Base-by-base conservation (phyloP, 352 stramenopile genomes). In the Globisporangium orthogonon region DNA sequence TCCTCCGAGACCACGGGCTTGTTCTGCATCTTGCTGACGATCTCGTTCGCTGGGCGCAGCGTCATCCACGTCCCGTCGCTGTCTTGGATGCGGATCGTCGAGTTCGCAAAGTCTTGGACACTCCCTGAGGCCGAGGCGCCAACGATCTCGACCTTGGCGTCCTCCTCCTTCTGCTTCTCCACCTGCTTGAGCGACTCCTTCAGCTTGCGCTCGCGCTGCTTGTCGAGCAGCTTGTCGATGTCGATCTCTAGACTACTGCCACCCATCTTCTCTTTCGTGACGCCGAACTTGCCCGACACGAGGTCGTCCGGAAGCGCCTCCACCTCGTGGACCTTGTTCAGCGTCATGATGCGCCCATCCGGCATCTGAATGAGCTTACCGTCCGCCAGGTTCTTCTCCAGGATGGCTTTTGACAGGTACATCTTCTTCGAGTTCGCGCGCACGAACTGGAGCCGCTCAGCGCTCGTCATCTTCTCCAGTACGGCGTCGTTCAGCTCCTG, bases 11-110 rank as follows among this genome's bases (percentile, higher is more conserved):
- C 78, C 7, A 76, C 58, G 0, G 74, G 70, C 53, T 89, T 89
- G 53, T 63, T 73, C 57, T 87, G 69, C 66, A 85, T 89, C 52
- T 91, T 69, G 63, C 82, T 72, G 47, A 92, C 78, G 56, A 94
- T 92, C 68, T 94, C 80, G 41, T 69, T 85, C 35, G 84, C 79
- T 1, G 84, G 65, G 15, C 84, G 84, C 31, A 94, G 69, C 44
- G 84, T 94, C 67, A 86, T 91, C 82, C 82, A 92, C 55, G 84
- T 76, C 10, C 84, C 84, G 58, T 94, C 84, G 40, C 88, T 82
- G 52, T 94, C 84, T 62, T 90, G 84, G 52, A 91, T 88, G 44
- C 84, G 84, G 50, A 94, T 76, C 9, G 82, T 89, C 33, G 78
- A 69, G 63, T 91, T 90, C 4, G 73, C 82, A 33, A 87, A 78